phyloP scores from a whole-genome alignment of 2,329 filamentous ascomycete species.

The Stromatinia cepivora region DNA sequence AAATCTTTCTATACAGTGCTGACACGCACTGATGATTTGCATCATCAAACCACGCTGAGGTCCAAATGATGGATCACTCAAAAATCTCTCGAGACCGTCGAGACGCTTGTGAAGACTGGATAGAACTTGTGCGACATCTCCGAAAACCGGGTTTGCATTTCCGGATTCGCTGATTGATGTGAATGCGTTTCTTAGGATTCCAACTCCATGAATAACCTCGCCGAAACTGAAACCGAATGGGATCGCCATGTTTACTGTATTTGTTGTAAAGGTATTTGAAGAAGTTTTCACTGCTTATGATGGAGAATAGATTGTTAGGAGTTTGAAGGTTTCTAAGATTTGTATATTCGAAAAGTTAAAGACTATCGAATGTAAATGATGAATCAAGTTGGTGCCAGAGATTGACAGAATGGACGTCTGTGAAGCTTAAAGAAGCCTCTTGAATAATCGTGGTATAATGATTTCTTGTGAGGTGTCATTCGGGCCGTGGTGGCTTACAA shows the following conservation, averaged over 20 bases:
- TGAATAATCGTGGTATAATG: conserved; percentile 22
- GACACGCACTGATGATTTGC: conserved; percentile 22
- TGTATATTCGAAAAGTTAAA: background rate
- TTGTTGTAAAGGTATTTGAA: background rate
- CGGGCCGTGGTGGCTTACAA: conserved; percentile 11
- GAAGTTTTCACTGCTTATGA: background rate
- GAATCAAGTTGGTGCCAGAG: conserved; percentile 13
- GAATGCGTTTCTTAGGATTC: conserved; percentile 18
- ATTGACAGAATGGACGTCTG: conserved; percentile 18
- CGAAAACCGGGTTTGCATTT: conserved; percentile 16
- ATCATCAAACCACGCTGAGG: conserved; percentile 21
- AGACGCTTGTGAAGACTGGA: conserved; percentile 17
- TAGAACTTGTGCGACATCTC: conserved; percentile 18
- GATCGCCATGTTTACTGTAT: conserved; percentile 17
- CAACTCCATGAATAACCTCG: conserved; percentile 22
- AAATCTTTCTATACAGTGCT: conserved; percentile 23
- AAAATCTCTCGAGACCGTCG: conserved; percentile 21
- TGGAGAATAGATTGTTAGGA: background rate
- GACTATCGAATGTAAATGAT: conserved; percentile 3
- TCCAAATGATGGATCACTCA: conserved; percentile 13
- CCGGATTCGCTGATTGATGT: conserved; percentile 16
- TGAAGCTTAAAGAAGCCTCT: conserved; percentile 23
- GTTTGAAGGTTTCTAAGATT: background rate
- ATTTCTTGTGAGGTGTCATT: conserved; percentile 23
- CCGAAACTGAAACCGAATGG: conserved; percentile 23